Evolutionary conservation across 768 basidiomycete species (phyloP).

Genomic region (Ephemerocybe angulata): DNA sequence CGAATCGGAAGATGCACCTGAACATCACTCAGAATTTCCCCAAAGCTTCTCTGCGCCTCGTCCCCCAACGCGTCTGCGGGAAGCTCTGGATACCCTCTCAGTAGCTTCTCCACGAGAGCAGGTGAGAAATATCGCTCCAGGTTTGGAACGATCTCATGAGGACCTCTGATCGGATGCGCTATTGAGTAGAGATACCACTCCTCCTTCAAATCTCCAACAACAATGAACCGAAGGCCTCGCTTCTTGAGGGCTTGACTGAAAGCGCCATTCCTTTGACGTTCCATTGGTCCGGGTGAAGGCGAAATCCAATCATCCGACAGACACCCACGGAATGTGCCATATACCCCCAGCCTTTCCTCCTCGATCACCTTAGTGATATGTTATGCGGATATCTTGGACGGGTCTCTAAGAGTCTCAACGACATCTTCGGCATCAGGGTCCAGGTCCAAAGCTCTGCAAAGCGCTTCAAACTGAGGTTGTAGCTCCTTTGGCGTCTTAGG

Average conservation of each 20-base stretch:
- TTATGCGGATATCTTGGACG: conserved; percentile 42
- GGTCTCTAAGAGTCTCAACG: conserved; percentile 49
- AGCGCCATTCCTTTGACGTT: conserved; percentile 61
- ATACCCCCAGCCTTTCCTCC: conserved; percentile 47
- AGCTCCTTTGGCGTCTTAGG: conserved; percentile 61
- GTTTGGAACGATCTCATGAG: conserved; percentile 53
- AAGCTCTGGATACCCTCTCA: conserved; percentile 41
- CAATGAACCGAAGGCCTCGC: conserved; percentile 58
- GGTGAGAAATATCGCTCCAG: conserved; percentile 58
- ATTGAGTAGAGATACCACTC: conserved; percentile 80
- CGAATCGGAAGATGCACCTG: conserved; percentile 70
- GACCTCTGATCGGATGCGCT: conserved; percentile 51
- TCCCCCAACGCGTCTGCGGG: conserved; percentile 38
- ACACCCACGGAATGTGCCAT: conserved; percentile 68
- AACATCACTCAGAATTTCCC: conserved; percentile 55
- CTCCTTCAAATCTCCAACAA: conserved; percentile 66
- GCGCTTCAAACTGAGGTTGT: conserved; percentile 58
- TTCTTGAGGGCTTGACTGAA: conserved; percentile 51
- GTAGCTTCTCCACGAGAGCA: conserved; percentile 42
- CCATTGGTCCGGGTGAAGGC: conserved; percentile 52
- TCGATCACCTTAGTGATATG: conserved; percentile 58
- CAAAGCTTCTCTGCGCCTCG: conserved; percentile 47
- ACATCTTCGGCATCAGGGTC: conserved; percentile 50
- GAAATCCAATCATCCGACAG: conserved; percentile 59
- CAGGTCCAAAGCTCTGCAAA: conserved; percentile 54